Base-by-base conservation (phyloP, 495 filamentous ascomycete species). In the Stereocaulon alpinum region DNA sequence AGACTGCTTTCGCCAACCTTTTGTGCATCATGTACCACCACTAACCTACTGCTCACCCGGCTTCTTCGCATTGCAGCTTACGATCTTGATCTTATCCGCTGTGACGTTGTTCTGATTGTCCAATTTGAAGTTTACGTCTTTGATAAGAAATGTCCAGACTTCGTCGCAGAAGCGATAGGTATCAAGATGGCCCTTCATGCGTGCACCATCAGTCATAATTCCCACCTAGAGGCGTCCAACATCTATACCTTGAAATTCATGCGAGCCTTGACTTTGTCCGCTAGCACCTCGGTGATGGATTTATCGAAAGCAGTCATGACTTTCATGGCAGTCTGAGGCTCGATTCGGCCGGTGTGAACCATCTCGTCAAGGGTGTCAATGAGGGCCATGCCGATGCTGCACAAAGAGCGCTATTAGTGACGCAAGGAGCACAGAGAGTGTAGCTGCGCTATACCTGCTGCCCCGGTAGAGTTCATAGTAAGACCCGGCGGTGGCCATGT, bases 131-230 rank as follows among this genome's bases (percentile, higher is more conserved):
- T 84, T 90, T 56, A 97, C 90, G 61, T 97, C 91, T 72, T 96
- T 96, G 74, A 99, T 93, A 61, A 97, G 80, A 77, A 99, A 99
- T 2, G 94, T 99, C 94, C 94, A 99, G 56, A 99, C 94, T 76
- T 99, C 94, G 73, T 99, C 94, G 77, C 94, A 99, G 80, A 97
- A 99, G 65, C 94, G 89, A 77, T 99, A 99, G 32, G 94, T 99
- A 71, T 99, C 93, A 49, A 99, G 84, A 64, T 94, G 91, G 32
- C 93, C 94, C 93, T 98, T 67, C 48, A 32, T 27, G 34, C 34
- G 12, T 37, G 34, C 34, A 37, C 15, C 15, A 30, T 59, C 40
- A 48, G 45, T 50, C 29, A 51, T 11, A n/a, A 44, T 22, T 14
- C 17, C 51, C 37, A 44, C 29, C 12, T 12, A 27, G 6, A 43